Evolutionary conservation across 2,329 filamentous ascomycete species (phyloP).

Genomic region (Cordyceps militaris): DNA sequence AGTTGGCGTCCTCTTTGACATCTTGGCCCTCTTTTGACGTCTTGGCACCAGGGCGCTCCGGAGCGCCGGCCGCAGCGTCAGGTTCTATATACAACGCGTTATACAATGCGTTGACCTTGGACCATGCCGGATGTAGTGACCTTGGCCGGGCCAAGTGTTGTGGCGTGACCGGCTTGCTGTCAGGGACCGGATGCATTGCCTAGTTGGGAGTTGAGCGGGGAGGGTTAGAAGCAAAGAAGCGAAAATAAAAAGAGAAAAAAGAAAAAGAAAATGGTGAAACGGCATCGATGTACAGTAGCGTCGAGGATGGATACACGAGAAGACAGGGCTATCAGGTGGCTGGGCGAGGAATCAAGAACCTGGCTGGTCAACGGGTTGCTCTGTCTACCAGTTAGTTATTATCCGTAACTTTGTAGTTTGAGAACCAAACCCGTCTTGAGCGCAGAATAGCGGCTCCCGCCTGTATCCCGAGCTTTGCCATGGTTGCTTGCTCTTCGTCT

Average conservation of each 20-base stretch:
- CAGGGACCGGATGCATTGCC: neutral
- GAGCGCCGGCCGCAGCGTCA: neutral
- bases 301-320: neutral
- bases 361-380: too few species aligned
- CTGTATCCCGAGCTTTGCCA: too few species aligned
- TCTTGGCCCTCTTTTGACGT: too few species aligned
- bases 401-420: too few species aligned
- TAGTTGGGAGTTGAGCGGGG: neutral
- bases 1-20: too few species aligned
- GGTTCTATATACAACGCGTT: too few species aligned
- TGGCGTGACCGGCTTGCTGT: neutral
- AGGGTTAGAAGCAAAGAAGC: neutral
- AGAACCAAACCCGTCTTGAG: too few species aligned
- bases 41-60: too few species aligned
- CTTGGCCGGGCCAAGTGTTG: neutral
- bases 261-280: neutral
- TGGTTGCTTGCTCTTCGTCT: too few species aligned
- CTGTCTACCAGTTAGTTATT: too few species aligned
- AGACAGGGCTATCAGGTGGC: neutral
- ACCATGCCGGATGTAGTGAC: neutral
- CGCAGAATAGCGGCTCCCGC: too few species aligned
- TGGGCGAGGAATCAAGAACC: too few species aligned
- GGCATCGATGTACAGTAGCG: constrained; percentile 3
- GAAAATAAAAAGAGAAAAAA: neutral
- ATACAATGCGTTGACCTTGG: neutral